Evolutionary conservation across 1,284 basidiomycete genomes (phyloP), one percentile per base, ranked within the genome.

Genomic region (Cryptococcus sp.): DNA sequence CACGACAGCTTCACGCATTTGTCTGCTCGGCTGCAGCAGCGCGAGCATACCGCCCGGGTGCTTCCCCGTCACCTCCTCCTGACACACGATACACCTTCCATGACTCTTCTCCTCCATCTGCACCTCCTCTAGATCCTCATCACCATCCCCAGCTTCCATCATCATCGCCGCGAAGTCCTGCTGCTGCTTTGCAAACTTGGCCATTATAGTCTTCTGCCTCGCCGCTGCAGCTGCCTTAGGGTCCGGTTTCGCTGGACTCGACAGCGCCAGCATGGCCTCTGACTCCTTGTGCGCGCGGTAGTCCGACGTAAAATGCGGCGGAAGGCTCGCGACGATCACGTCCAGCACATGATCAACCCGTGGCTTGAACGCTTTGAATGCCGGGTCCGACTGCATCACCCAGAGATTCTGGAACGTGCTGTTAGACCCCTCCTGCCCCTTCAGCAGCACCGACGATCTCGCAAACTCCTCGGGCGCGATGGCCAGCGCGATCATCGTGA

Each of bases 11-110:
- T 89, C 58, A 83, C 94, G 84, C 37, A 98, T 81, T 52, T 93
- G 79, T 39, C 89, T 83, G 74, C 93, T 97, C 0, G 91, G 87
- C 72, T 98, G 95, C 5, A 98, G 74, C 57, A 95, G 81, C 1
- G 89, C 91, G n/a, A 99, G 82, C 47, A 85, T 85, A 13, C 96
- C 96, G 70, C 97, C 98, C 0, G 89, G 81, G 58, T 84, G 82
- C 13, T 82, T 78, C 0, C 81, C 77, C 58, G 85, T 88, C 48
- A 98, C 83, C 59, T 92, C 88, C 73, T 98, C 96, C 74, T 98
- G 96, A 68, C 96, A 99, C 8, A 98, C 90, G 62, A 99, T 98
- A 74, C 96, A 99, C 24, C 87, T 88, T 1, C 95, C 96, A 62
- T 87, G 87, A 16, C 82, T 73, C 8, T 80, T 83, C 33, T 84